phyloP scores from a whole-genome alignment of 441 rosid genomes.

The Capsella rubella region DNA sequence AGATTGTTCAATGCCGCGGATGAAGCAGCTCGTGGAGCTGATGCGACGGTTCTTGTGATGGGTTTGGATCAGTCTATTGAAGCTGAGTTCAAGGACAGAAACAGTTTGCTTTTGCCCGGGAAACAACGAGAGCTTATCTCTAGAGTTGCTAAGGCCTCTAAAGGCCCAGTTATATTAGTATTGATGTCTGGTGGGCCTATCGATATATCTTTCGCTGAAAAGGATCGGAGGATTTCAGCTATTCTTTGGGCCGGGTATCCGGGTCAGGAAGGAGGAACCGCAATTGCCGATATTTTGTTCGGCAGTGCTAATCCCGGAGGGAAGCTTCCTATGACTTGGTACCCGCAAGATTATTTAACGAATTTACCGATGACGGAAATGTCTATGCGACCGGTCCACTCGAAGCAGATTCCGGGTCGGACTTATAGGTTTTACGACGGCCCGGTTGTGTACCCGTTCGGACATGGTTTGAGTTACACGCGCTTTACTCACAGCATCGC shows the following conservation, averaged over 20 bases:
- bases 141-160: slow-evolving; percentile 62
- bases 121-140: slow-evolving; percentile 77
- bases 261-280: slow-evolving; percentile 93
- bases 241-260: slow-evolving; percentile 96
- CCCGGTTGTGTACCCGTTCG: slow-evolving; percentile 82
- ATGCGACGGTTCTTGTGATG: slow-evolving; percentile 83
- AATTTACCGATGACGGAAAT: slow-evolving; percentile 86
- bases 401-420: slow-evolving; percentile 75
- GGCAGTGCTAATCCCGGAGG: slow-evolving; percentile 86
- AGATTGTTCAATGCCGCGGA: slow-evolving; percentile 60
- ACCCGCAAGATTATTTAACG: slow-evolving; percentile 74
- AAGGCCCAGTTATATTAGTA: slow-evolving; percentile 61
- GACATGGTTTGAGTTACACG: slow-evolving; percentile 86
- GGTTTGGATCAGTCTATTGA: slow-evolving; percentile 91
- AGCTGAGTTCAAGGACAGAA: slow-evolving; percentile 77
- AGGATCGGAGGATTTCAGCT: slow-evolving; percentile 56
- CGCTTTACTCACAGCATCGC: slow-evolving; percentile 63
- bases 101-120: slow-evolving; percentile 79
- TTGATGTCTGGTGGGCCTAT: slow-evolving; percentile 93
- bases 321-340: slow-evolving; percentile 97
- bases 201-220: slow-evolving; percentile 70
- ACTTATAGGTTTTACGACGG: slow-evolving; percentile 90
- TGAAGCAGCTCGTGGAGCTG: slow-evolving; percentile 66
- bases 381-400: slow-evolving; percentile 72
- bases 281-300: slow-evolving; percentile 79